Conservation (phyloP, 2,329 filamentous ascomycete genomes). For the Hypoxylon sp. region DNA sequence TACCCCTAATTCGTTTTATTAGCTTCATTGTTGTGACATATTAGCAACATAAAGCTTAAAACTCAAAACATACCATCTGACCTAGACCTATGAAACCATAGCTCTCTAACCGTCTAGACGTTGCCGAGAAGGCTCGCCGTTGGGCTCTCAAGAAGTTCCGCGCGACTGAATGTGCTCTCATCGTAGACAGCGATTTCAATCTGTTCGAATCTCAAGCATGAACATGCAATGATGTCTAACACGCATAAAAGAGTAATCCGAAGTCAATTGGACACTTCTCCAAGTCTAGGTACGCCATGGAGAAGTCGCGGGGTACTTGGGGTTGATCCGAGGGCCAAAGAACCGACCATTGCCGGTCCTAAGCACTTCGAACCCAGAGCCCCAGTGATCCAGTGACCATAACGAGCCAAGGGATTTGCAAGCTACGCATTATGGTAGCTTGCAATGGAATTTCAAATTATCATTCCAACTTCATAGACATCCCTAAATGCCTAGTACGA, state of each 20-base stretch:
- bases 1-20: constrained; percentile 63
- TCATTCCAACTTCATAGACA: constrained; percentile 3
- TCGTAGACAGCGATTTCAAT: constrained; percentile 54
- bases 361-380: constrained; percentile 7
- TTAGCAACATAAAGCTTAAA: constrained; percentile 3
- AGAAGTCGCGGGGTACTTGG: constrained; percentile 46
- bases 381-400: constrained; percentile 30
- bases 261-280: constrained; percentile 37
- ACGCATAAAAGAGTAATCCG: constrained; percentile 1
- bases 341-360: constrained; percentile 49
- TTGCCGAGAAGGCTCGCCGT: constrained; percentile 66
- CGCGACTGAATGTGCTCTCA: constrained; percentile 63
- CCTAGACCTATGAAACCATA: constrained; percentile 74
- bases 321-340: constrained; percentile 25
- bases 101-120: constrained; percentile 63
- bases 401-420: constrained; percentile 23
- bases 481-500: not conserved
- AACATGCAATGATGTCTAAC: constrained; percentile 1
- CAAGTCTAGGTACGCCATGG: constrained; percentile 27
- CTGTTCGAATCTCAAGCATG: constrained; percentile 66
- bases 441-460: constrained; percentile 10
- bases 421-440: constrained; percentile 2
- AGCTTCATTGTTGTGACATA: constrained; percentile 13
- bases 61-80: constrained; percentile 68
- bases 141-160: constrained; percentile 57